Conservation (phyloP, 2,329 filamentous ascomycete genomes). For the Pestalotiopsis fici region DNA sequence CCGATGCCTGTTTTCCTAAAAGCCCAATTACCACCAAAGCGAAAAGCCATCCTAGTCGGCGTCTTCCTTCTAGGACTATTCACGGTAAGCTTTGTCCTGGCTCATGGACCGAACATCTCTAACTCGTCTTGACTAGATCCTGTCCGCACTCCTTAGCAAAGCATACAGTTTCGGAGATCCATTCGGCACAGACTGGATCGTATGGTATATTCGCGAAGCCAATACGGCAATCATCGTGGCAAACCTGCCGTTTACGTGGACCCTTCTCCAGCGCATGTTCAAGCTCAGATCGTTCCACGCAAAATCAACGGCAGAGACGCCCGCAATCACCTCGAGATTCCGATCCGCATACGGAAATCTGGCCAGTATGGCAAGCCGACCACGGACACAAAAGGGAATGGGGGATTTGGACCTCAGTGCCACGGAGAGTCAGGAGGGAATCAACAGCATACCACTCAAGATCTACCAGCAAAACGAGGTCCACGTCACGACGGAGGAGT, state of each 20-base stretch:
- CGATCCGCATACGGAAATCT: conserved; percentile 23
- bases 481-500: conserved; percentile 20
- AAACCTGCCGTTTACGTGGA: conserved; percentile 45
- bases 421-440: conserved; percentile 38
- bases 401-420: conserved; percentile 17
- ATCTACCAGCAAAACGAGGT: conserved; percentile 38
- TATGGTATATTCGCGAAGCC: conserved; percentile 47
- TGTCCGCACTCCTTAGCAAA: conserved; percentile 50
- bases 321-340: conserved; percentile 22
- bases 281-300: conserved; percentile 33
- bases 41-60: conserved; percentile 52
- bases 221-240: conserved; percentile 45
- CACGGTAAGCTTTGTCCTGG: conserved; percentile 36
- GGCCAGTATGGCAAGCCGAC: conserved; percentile 11
- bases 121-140: conserved; percentile 37
- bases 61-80: conserved; percentile 49
- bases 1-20: conserved; percentile 55
- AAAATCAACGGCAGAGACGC: conserved; percentile 27
- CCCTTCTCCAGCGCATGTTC: conserved; percentile 39
- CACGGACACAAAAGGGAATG: conserved; percentile 18
- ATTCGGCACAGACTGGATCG: conserved; percentile 39
- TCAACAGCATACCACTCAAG: conserved; percentile 36
- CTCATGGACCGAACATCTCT: background rate
- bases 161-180: conserved; percentile 42
- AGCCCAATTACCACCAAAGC: conserved; percentile 48